These are phyloP conservation scores for Hypoxylon intermedium DNA, from an alignment of 495 filamentous ascomycete genomes.

Conservation along the genomic window DNA sequence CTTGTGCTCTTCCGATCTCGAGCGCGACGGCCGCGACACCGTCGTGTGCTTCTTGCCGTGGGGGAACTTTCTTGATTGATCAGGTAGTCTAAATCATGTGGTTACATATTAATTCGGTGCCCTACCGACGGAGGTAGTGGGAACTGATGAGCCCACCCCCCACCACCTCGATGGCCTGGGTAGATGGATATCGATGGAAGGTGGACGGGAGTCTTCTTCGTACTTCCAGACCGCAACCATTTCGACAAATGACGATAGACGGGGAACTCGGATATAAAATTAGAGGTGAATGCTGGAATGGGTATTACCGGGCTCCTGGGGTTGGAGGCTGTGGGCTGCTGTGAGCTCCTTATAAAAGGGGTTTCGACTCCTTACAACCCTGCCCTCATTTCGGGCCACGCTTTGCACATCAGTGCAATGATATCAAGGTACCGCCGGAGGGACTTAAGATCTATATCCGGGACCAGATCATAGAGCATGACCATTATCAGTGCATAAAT, in stretches of 20 bases:
- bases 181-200: neutral
- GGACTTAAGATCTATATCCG: no score
- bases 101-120: neutral
- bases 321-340: neutral
- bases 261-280: neutral
- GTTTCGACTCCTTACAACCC: no score
- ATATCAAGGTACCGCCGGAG: no score
- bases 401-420: no score
- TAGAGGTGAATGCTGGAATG: neutral
- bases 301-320: neutral
- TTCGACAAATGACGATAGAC: neutral
- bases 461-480: no score
- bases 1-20: no score
- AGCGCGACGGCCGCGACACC: conserved; percentile 23
- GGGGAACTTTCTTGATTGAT: conserved; percentile 10
- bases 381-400: no score
- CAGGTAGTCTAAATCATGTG: neutral
- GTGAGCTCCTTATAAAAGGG: no score
- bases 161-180: neutral
- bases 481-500: no score
- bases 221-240: neutral
- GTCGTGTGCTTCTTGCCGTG: conserved; percentile 10
- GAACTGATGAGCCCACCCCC: neutral
- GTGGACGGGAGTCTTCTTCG: neutral
- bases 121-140: neutral